Evolutionary conservation across 768 basidiomycete genomes (phyloP).

Genomic region (Astraeus odoratus): DNA sequence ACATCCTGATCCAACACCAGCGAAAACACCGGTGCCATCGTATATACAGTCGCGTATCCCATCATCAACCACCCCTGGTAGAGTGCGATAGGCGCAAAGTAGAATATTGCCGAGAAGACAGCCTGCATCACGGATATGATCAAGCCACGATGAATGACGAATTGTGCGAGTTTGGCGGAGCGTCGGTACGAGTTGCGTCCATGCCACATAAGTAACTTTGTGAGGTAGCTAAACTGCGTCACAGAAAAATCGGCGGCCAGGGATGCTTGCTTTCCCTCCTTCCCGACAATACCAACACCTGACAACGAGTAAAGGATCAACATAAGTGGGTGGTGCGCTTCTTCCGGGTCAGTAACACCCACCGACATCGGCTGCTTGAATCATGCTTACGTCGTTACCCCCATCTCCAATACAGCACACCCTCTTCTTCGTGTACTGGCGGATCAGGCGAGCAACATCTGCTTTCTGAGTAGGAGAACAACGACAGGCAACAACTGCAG

Average conservation of each 20-base stretch:
- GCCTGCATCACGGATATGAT: slow-evolving; percentile 99
- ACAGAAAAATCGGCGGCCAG: slow-evolving; percentile 99
- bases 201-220: slow-evolving; percentile 97
- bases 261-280: slow-evolving; percentile 98
- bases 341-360: slow-evolving; percentile 28
- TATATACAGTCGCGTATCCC: slow-evolving; percentile 93
- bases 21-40: slow-evolving; percentile 98
- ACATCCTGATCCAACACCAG: slow-evolving; percentile 94
- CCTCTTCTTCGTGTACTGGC: slow-evolving; percentile 84
- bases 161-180: slow-evolving; percentile 95
- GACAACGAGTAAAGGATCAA: not conserved
- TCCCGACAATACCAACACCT: slow-evolving; percentile 98
- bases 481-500: slow-evolving; percentile 94
- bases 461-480: slow-evolving; percentile 99
- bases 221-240: slow-evolving; percentile 92
- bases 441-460: slow-evolving; percentile 91
- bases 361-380: slow-evolving; percentile 98
- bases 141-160: slow-evolving; percentile 94
- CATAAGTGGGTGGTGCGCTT: too few relatives aligned
- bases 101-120: slow-evolving; percentile 89
- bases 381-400: slow-evolving; percentile 99
- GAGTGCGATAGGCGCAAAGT: slow-evolving; percentile 92
- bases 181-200: slow-evolving; percentile 98
- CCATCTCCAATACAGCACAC: slow-evolving; percentile 99
- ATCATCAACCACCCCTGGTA: slow-evolving; percentile 99